Evolutionary conservation across 768 basidiomycete genomes (phyloP).

Genomic region (Xerocomellus amylosporus): DNA sequence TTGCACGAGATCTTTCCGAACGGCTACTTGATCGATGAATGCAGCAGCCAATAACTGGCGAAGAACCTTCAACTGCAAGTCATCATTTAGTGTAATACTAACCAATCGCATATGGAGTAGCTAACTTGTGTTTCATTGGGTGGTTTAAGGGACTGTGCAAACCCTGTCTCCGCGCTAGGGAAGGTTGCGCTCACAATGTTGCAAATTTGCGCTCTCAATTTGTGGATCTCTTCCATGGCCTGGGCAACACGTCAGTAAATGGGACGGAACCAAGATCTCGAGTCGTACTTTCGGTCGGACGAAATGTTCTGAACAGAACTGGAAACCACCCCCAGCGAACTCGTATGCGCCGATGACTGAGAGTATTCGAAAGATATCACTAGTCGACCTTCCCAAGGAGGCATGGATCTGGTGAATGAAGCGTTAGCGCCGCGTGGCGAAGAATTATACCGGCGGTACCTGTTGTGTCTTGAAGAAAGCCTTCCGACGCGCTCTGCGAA

Average conservation of each 20-base stretch:
- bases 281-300: constrained; percentile 75
- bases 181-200: constrained; percentile 82
- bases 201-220: constrained; percentile 85
- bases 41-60: constrained; percentile 84
- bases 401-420: constrained; percentile 57
- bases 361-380: constrained; percentile 83
- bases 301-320: constrained; percentile 88
- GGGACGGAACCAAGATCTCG: neutral
- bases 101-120: neutral
- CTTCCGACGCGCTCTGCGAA: constrained; percentile 58
- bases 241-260: constrained; percentile 30
- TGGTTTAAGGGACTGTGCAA: constrained; percentile 64
- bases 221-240: constrained; percentile 99
- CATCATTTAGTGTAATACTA: constrained; percentile 1
- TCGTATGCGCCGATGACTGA: constrained; percentile 98
- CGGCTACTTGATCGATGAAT: constrained; percentile 94
- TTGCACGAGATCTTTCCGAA: constrained; percentile 79
- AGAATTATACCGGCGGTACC: constrained; percentile 40
- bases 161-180: constrained; percentile 56
- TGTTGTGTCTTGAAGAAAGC: constrained; percentile 81
- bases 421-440: neutral
- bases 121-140: constrained; percentile 76
- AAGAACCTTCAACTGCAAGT: constrained; percentile 80
- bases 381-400: constrained; percentile 72
- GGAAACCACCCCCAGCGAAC: constrained; percentile 74